These are phyloP conservation scores for Komagataea norvegica DNA, from an alignment of 1,139 yeast species.

Conservation along the genomic window DNA sequence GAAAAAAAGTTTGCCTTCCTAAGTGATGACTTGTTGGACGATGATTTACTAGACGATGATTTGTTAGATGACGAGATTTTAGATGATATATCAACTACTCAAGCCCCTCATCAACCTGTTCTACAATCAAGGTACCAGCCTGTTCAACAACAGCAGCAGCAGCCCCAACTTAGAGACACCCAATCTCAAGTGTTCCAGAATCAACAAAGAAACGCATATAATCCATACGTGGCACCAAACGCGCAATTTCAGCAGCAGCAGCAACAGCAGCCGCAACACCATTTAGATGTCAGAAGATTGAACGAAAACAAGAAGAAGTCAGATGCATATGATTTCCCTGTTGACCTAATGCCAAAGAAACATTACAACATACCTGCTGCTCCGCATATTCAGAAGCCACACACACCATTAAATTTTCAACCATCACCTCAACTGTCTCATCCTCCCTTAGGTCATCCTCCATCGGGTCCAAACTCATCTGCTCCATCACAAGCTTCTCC, in stretches of 20 bases:
- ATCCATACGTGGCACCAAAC: conserved; percentile 10
- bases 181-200: not conserved
- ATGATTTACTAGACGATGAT: conserved; percentile 39
- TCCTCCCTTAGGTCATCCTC: not conserved
- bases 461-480: conserved; percentile 4
- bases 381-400: conserved; percentile 8
- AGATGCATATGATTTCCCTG: conserved; percentile 79
- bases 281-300: conserved; percentile 32
- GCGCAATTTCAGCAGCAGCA: conserved; percentile 3
- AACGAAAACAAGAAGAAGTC: conserved; percentile 51
- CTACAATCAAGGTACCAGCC: conserved; percentile 3
- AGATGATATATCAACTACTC: conserved; percentile 1
- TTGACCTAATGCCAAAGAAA: conserved; percentile 46
- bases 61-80: conserved; percentile 34
- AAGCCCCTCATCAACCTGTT: conserved; percentile 3
- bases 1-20: conserved; percentile 21
- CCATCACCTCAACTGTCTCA: too few species aligned
- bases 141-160: conserved; percentile 2
- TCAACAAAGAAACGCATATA: conserved; percentile 3
- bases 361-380: conserved; percentile 31
- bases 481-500: conserved; percentile 5
- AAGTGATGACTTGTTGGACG: conserved; percentile 16
- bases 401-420: too few species aligned
- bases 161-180: not conserved
- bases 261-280: conserved; percentile 12